Conservation (phyloP, 1,284 basidiomycete genomes). For the Ceratobasidium sp. region DNA sequence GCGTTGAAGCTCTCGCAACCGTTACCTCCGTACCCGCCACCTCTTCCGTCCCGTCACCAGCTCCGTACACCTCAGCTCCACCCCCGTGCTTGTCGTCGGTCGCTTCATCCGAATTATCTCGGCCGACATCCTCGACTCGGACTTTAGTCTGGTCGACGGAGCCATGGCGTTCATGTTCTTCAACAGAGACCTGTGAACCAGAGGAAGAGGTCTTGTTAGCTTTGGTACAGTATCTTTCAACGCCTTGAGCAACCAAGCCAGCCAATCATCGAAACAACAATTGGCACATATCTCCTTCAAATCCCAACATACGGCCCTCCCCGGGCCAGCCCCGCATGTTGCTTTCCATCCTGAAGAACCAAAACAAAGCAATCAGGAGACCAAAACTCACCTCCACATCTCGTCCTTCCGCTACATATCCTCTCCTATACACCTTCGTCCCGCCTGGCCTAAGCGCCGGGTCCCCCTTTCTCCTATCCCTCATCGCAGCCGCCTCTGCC, state of each 20-base stretch:
- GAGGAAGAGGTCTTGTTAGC: background rate
- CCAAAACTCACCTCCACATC: conserved; percentile 43
- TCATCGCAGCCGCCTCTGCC: conserved; percentile 61
- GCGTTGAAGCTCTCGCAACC: conserved; percentile 47
- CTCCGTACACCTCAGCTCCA: conserved; percentile 32
- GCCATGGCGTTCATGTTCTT: conserved; percentile 47
- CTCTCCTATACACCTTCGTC: conserved; percentile 65
- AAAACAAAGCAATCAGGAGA: conserved; percentile 5
- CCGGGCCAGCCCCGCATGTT: too few species aligned
- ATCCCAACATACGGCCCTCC: too few species aligned
- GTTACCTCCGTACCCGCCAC: conserved; percentile 49
- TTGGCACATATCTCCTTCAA: too few species aligned
- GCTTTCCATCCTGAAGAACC: too few species aligned
- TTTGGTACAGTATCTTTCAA: too few species aligned
- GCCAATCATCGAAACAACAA: too few species aligned
- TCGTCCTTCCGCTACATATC: conserved; percentile 59
- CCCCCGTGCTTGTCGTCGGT: conserved; percentile 50
- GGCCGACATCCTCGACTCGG: conserved; percentile 52
- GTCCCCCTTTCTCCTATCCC: conserved; percentile 66
- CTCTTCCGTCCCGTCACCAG: conserved; percentile 47
- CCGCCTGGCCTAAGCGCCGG: conserved; percentile 56
- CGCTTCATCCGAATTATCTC: conserved; percentile 49
- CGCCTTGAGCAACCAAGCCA: too few species aligned
- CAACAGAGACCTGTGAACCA: conserved; percentile 45
- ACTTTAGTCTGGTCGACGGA: conserved; percentile 48